Evolutionary conservation across 2,329 filamentous ascomycete genomes (phyloP).

Genomic region (Penicillium sp.): DNA sequence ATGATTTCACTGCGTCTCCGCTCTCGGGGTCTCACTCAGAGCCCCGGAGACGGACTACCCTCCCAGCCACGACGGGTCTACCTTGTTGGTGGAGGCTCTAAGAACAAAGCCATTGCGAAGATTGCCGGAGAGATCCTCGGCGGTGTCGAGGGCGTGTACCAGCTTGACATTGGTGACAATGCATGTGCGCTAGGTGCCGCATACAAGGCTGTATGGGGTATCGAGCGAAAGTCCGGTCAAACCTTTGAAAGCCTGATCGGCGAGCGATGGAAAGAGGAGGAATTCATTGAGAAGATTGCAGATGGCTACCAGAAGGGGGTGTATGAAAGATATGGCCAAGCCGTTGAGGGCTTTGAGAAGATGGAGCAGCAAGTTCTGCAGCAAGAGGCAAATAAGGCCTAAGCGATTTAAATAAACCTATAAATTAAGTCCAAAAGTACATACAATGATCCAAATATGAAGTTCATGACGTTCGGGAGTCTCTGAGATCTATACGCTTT

Average conservation of each 20-base stretch:
- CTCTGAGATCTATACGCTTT: background rate
- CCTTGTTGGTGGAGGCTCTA: conserved; percentile 87
- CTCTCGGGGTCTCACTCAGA: conserved; percentile 71
- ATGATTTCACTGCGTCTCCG: conserved; percentile 87
- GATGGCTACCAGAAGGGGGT: conserved; percentile 74
- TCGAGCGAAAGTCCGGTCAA: conserved; percentile 67
- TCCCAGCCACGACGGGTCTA: conserved; percentile 87
- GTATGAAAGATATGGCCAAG: conserved; percentile 76
- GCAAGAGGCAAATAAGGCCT: conserved; percentile 24
- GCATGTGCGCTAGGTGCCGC: conserved; percentile 91
- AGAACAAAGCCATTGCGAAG: conserved; percentile 84
- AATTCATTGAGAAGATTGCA: conserved; percentile 78
- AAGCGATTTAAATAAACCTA: background rate
- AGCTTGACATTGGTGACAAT: conserved; percentile 90
- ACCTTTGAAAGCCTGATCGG: conserved; percentile 88
- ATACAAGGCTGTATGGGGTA: conserved; percentile 94
- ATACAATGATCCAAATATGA: too few relatives aligned
- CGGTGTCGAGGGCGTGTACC: conserved; percentile 85
- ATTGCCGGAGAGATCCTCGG: conserved; percentile 87
- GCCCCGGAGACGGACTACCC: conserved; percentile 60
- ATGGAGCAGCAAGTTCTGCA: conserved; percentile 70
- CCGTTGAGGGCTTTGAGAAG: conserved; percentile 72
- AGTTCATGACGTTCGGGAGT: too few relatives aligned
- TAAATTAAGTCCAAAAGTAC: background rate
- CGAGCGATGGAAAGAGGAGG: conserved; percentile 79